phyloP scores from a whole-genome alignment of 306 rosid species.

The Cicer pinnatifidum region DNA sequence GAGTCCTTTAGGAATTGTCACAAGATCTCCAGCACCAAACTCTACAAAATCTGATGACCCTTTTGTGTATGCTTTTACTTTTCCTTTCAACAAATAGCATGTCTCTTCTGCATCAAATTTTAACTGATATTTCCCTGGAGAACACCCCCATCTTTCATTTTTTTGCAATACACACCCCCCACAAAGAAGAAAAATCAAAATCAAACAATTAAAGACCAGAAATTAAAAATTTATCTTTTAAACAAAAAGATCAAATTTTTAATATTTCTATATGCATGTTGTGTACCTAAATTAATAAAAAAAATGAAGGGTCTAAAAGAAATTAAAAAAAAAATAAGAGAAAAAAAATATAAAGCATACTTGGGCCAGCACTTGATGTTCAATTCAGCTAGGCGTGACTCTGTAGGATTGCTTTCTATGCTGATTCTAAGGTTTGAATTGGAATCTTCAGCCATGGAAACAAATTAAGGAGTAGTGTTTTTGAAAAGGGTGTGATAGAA shows the following conservation, averaged over 20 bases:
- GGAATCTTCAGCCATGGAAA: slow-evolving; percentile 53
- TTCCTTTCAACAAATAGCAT: slow-evolving; percentile 84
- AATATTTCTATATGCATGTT: not conserved
- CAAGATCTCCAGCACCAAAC: slow-evolving; percentile 96
- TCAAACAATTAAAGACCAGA: not conserved
- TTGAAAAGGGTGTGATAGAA: slow-evolving; percentile 4
- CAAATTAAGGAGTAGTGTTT: not conserved
- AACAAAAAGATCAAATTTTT: too few relatives aligned
- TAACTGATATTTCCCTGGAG: slow-evolving; percentile 88
- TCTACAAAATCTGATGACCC: slow-evolving; percentile 79
- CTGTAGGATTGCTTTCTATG: slow-evolving; percentile 78
- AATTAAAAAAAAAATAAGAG: not conserved
- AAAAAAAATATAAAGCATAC: slow-evolving; percentile 47
- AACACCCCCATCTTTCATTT: slow-evolving; percentile 87
- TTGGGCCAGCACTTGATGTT: slow-evolving; percentile 98
- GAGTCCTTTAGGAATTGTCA: slow-evolving; percentile 81
- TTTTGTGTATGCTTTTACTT: slow-evolving; percentile 82
- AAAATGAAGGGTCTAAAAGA: not conserved
- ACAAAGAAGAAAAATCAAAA: not conserved
- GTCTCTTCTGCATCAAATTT: slow-evolving; percentile 96
- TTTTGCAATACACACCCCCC: not conserved
- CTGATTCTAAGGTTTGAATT: slow-evolving; percentile 62
- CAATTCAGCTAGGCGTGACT: slow-evolving; percentile 69
- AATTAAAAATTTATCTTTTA: too few relatives aligned
- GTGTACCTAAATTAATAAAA: not conserved